Evolutionary conservation across 331 rosid species (phyloP), one percentile per base, ranked within the genome.

Genomic region (Acacia concinna): DNA sequence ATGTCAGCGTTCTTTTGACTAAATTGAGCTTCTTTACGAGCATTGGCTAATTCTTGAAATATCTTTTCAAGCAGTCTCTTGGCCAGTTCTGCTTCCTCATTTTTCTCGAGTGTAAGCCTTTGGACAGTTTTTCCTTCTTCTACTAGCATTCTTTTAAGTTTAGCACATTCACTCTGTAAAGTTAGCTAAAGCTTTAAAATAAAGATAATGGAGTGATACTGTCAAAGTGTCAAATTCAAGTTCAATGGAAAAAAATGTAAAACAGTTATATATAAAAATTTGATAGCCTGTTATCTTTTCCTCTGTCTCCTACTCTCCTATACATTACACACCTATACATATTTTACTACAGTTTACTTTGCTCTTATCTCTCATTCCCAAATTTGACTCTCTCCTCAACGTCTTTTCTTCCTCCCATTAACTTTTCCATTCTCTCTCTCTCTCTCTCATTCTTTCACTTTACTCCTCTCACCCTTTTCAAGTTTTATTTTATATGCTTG

Each of bases 141-240:
- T 78, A 85, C 86, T 51, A 94, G 74, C 85, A 90, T 93, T 78
- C 75, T 85, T 84, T 85, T 89, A 54, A 85, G 85, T 85, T 85
- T 91, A 38, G 86, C 88, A 94, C 93, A 89, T 79, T 92, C 89
- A 71, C 87, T 81, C 97, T 94, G 87, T 71, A 84, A 62, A 70
- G 9, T 27, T 75, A 11, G 17, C 69, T 77, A 54, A 4, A 2
- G 5, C 20, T 66, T 66, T 15, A 67, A 67, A 31, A 67, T 9
- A 37, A 64, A 0, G 2, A 28, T 34, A 32, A 17, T n/a, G 70
- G 15, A 65, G 70, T 18, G 46, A 34, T 14, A 14, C 1, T 18
- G 38, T 56, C 23, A 0, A 56, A 23, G 30, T 56, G 31, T 21
- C 31, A 56, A 6, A 38, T 54, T 54, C 62, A 21, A 25, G 15